Conservation (phyloP, 2,329 filamentous ascomycete genomes). For the Colletotrichum sp. region DNA sequence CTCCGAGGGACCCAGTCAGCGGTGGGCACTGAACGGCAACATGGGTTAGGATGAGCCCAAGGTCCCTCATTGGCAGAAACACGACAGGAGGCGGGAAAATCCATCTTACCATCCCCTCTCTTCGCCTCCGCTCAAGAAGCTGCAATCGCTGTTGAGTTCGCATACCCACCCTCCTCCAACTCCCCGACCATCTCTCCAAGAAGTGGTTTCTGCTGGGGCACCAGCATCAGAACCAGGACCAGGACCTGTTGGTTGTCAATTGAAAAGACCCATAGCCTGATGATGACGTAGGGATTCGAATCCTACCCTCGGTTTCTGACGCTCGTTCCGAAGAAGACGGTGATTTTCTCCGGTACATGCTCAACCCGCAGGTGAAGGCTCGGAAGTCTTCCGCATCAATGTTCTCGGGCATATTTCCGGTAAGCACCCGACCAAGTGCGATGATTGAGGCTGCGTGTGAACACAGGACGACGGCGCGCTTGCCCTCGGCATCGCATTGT, state of each 20-base stretch:
- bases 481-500: conserved; percentile 72
- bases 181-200: conserved; percentile 64
- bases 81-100: conserved; percentile 6
- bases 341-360: conserved; percentile 56
- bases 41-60: not conserved
- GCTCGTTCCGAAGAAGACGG: conserved; percentile 1
- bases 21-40: not conserved
- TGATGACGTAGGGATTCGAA: conserved; percentile 15
- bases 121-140: conserved; percentile 77
- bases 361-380: conserved; percentile 83
- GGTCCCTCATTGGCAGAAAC: conserved; percentile 2
- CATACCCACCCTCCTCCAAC: conserved; percentile 82
- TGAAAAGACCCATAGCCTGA: not conserved
- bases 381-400: conserved; percentile 78
- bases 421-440: conserved; percentile 81
- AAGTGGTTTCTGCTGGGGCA: conserved; percentile 26
- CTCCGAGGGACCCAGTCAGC: not conserved
- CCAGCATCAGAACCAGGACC: not conserved
- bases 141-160: conserved; percentile 81
- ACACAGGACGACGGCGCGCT: conserved; percentile 77
- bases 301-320: conserved; percentile 1
- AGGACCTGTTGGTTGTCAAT: conserved; percentile 18
- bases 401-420: conserved; percentile 75
- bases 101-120: conserved; percentile 83
- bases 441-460: conserved; percentile 92